Conservation (phyloP, 2,329 filamentous ascomycete species). For the Zymoseptoria pseudotritici region DNA sequence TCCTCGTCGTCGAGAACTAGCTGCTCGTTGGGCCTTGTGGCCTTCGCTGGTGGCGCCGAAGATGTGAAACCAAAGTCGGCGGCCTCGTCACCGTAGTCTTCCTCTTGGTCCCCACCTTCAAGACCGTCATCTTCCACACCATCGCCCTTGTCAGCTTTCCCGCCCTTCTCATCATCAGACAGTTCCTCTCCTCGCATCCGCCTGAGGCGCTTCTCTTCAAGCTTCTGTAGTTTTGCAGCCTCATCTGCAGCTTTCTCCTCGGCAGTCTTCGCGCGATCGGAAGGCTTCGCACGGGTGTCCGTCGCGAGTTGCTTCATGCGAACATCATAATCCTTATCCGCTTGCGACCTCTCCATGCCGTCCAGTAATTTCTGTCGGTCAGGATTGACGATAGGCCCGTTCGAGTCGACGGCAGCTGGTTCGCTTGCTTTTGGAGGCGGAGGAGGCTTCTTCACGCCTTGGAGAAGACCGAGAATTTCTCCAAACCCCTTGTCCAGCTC, state of each 20-base stretch:
- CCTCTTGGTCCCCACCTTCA: conserved; percentile 28
- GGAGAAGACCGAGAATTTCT: conserved; percentile 66
- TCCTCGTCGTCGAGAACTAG: conserved; percentile 86
- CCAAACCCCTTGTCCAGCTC: conserved; percentile 78
- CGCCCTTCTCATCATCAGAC: conserved; percentile 53
- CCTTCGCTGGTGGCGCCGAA: conserved; percentile 37
- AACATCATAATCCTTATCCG: conserved; percentile 83
- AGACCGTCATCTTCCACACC: conserved; percentile 21
- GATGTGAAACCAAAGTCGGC: conserved; percentile 57
- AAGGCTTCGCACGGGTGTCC: conserved; percentile 77
- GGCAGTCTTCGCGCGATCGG: conserved; percentile 82
- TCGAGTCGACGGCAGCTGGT: conserved; percentile 25
- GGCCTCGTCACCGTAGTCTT: conserved; percentile 48
- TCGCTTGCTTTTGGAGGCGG: conserved; percentile 14
- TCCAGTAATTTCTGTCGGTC: conserved; percentile 55
- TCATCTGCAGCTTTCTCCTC: conserved; percentile 77
- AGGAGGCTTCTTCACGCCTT: conserved; percentile 44
- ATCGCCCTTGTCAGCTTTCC: conserved; percentile 26
- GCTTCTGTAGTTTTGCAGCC: conserved; percentile 64
- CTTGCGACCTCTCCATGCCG: conserved; percentile 55
- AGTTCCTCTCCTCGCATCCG: conserved; percentile 84
- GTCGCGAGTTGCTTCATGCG: conserved; percentile 73
- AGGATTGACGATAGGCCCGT: conserved; percentile 48
- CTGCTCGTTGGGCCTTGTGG: conserved; percentile 25
- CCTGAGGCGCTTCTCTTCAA: conserved; percentile 74